phyloP scores from a whole-genome alignment of 148 eudicot species.

The Bassia scoparia region DNA sequence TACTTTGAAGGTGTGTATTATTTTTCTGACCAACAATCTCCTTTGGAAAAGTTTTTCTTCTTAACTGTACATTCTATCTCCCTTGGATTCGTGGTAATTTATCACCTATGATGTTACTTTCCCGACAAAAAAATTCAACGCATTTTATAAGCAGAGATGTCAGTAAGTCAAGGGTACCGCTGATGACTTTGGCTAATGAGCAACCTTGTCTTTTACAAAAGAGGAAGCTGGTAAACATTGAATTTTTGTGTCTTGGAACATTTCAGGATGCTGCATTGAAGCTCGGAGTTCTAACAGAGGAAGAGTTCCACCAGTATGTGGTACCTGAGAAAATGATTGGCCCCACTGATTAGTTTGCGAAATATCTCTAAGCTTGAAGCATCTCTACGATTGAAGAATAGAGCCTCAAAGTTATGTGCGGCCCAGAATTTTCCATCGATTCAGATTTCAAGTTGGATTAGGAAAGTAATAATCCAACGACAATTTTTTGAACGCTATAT shows the following conservation, averaged over 20 bases:
- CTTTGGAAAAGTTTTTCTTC: not conserved
- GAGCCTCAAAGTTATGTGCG: not conserved
- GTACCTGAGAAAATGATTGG: constrained; percentile 96
- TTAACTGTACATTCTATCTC: not conserved
- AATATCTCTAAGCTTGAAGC: not conserved
- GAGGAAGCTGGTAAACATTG: not conserved
- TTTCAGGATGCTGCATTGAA: constrained; percentile 86
- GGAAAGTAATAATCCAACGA: constrained; percentile 19
- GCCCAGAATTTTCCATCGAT: not conserved
- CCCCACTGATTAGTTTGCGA: constrained; percentile 48
- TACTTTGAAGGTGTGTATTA: constrained; percentile 59
- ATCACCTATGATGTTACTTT: not conserved
- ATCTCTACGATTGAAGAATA: not conserved
- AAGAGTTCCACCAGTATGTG: constrained; percentile 76
- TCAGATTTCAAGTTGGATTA: constrained; percentile 11
- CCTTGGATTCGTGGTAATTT: not conserved
- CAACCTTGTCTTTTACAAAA: not conserved
- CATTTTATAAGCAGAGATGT: not conserved
- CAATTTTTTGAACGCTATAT: constrained; percentile 5
- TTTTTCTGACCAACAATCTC: not conserved
- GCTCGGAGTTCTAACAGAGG: constrained; percentile 75
- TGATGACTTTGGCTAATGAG: not conserved
- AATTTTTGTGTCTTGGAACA: too few species aligned
- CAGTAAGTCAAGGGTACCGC: not conserved
- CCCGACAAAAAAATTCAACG: not conserved